A percentile compares a stretch with the other conserved stretches of the same genome.
Evolutionary conservation across 2,329 filamentous ascomycete genomes (phyloP).

Genomic region (Aureobasidium vineae): DNA sequence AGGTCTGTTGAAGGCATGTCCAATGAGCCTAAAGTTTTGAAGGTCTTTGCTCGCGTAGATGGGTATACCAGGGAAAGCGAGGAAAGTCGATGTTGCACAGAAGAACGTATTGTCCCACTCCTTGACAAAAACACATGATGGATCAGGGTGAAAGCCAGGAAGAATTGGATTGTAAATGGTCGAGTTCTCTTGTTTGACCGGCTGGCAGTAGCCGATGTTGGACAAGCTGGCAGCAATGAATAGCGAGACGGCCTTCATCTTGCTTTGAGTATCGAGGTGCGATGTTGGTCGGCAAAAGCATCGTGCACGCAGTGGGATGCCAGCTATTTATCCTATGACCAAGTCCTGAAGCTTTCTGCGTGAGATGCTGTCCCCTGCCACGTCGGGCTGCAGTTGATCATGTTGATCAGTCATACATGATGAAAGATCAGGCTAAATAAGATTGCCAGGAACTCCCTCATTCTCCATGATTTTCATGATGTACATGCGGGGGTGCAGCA

Average conservation of each 20-base stretch:
- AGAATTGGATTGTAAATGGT: slow-evolving; percentile 47
- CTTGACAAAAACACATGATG: slow-evolving; percentile 45
- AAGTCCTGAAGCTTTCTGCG: background rate
- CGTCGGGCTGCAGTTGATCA: background rate
- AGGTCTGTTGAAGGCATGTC: slow-evolving; percentile 40
- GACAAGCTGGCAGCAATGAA: background rate
- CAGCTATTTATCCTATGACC: background rate
- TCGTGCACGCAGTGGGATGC: too few species aligned
- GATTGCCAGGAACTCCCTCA: background rate
- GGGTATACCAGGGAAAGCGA: slow-evolving; percentile 48
- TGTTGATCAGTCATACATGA: background rate
- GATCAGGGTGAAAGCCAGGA: slow-evolving; percentile 50
- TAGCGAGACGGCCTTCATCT: background rate
- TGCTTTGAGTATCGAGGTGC: background rate
- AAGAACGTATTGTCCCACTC: slow-evolving; percentile 45
- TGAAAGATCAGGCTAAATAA: background rate
- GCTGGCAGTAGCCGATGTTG: background rate
- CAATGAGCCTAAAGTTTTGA: slow-evolving; percentile 43
- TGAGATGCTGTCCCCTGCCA: background rate
- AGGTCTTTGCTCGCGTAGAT: slow-evolving; percentile 49
- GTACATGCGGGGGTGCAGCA: background rate
- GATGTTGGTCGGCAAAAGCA: background rate
- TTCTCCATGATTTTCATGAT: background rate
- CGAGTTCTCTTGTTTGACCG: slow-evolving; percentile 17
- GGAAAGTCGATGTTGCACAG: slow-evolving; percentile 49